phyloP scores from a whole-genome alignment of 805 yeast species.

The Vanderwaltozyma yarrowii region DNA sequence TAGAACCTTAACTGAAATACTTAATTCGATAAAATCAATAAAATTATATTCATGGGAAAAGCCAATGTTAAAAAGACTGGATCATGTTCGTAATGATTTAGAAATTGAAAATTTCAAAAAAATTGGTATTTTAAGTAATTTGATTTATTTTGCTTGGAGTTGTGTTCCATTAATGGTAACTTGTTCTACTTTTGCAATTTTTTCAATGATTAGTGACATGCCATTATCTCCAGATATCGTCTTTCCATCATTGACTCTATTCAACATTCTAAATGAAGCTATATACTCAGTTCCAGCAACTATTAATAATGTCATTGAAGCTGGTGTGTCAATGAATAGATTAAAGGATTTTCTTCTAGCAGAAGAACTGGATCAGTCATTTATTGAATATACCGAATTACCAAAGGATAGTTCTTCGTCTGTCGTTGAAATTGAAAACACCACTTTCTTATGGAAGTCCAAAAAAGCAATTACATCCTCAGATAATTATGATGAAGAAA shows the following conservation, averaged over 20 bases:
- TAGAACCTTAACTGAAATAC: conserved; percentile 46
- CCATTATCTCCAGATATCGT: conserved; percentile 60
- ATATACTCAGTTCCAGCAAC: conserved; percentile 48
- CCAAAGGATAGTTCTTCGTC: conserved; percentile 13
- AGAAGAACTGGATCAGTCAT: conserved; percentile 35
- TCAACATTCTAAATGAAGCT: conserved; percentile 49
- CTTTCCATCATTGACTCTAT: conserved; percentile 56
- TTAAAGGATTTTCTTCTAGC: conserved; percentile 38
- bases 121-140: conserved; percentile 39
- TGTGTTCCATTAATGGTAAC: conserved; percentile 58
- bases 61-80: conserved; percentile 46
- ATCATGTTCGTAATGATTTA: conserved; percentile 45
- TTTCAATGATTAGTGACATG: conserved; percentile 34
- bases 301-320: conserved; percentile 48
- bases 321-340: conserved; percentile 48
- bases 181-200: conserved; percentile 48
- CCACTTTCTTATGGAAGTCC: conserved; percentile 45
- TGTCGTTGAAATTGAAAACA: conserved; percentile 37
- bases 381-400: conserved; percentile 21
- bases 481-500: conserved; percentile 34
- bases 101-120: conserved; percentile 43
- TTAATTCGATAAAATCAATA: conserved; percentile 51
- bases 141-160: conserved; percentile 48
- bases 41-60: conserved; percentile 64
- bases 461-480: conserved; percentile 10